Conservation (phyloP, 1,284 basidiomycete species). For the Leccinum pachyderme region DNA sequence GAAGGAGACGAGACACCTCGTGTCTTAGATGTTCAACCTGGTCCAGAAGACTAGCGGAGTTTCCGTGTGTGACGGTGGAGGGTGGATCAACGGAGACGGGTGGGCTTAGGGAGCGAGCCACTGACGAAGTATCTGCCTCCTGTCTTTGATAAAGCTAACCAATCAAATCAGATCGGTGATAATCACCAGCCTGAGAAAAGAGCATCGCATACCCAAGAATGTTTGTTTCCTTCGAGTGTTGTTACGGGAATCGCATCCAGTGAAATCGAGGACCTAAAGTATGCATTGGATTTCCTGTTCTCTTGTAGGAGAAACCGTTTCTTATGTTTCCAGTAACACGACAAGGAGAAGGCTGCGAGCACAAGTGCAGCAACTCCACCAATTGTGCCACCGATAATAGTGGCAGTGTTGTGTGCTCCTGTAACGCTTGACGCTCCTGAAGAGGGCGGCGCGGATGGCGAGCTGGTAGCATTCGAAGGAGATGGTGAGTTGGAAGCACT, state of each 20-base stretch:
- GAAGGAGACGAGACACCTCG: conserved; percentile 12
- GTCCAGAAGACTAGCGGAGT: not conserved
- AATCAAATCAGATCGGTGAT: not conserved
- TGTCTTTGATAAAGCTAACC: not conserved
- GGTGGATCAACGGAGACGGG: not conserved
- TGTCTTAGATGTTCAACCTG: not conserved
- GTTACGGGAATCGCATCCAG: not conserved
- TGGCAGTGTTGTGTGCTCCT: not conserved
- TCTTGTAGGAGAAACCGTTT: not conserved
- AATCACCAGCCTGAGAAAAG: too few species aligned
- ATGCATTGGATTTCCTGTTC: not conserved
- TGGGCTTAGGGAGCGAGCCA: not conserved
- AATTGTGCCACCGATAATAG: not conserved
- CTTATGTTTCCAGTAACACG: not conserved
- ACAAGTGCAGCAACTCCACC: not conserved
- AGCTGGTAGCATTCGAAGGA: not conserved
- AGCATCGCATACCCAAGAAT: not conserved
- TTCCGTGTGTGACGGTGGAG: not conserved
- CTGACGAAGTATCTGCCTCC: not conserved
- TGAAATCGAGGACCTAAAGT: not conserved
- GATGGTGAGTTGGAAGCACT: not conserved
- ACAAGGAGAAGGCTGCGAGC: not conserved
- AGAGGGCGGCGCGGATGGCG: not conserved
- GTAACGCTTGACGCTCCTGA: not conserved
- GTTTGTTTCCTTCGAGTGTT: too few species aligned